Base-by-base conservation (phyloP, 768 basidiomycete genomes). In the Psilocybe cyanescens region DNA sequence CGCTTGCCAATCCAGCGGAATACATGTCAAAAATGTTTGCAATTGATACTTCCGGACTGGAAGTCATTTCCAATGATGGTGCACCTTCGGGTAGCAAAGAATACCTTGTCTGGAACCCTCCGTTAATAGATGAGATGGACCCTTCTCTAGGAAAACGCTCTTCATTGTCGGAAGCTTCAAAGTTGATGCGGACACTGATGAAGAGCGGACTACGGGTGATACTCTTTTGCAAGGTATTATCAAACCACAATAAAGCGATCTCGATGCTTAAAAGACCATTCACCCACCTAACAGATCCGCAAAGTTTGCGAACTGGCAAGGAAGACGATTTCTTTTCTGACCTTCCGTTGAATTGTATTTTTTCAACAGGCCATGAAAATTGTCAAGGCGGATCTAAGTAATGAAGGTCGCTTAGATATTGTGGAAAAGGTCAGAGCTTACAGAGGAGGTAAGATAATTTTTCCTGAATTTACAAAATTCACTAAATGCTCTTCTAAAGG, bases 11-110 rank as follows among this genome's bases (percentile, higher is more conserved):
- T 62, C 92, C 94, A 5, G 73, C 75, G 39, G 74, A 82, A 57
- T 91, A 95, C 66, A 95, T 96, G 92, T 79, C 78, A 60, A 83
- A 80, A 37, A 82, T 97, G 47, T 91, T 93, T 66, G 90, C 89
- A 19, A 74, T 95, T 4, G 76, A 84, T 33, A 74, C 79, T 9
- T 55, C 86, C 73, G 79, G 90, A 46, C 79, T 94, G 11, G 83
- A 86, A 58, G 86, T 85, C 4, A 76, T 97, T 57, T 88, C 85
- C 1, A 82, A 90, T 63, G 94, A 95, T 68, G 92, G 94, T 3
- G 89, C 94, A 0, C 94, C 94, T 0, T 83, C 90, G 8, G 95
- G 91, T 5, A 76, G 78, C 50, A 95, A 92, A 69, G 91, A 95
- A 63, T 89, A 87, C 67, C 63, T 96, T 9, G 75, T 95, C 2